phyloP scores from a whole-genome alignment of 2,329 filamentous ascomycete genomes.

The Hortaea werneckii region DNA sequence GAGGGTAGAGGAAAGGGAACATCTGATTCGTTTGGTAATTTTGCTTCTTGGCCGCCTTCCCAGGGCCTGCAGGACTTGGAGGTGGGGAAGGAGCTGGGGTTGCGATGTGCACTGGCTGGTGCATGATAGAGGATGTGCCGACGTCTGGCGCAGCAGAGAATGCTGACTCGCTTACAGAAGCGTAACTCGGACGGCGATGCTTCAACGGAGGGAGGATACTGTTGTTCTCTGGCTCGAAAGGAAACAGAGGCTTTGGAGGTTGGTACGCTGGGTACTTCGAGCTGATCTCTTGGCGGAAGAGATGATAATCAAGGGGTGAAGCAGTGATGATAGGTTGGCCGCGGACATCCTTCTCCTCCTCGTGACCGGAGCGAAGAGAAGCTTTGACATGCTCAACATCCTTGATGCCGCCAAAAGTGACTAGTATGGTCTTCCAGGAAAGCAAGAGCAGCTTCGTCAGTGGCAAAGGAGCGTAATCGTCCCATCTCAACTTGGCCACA shows the following conservation, averaged over 20 bases:
- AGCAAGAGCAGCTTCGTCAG: conserved; percentile 50
- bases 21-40: conserved; percentile 99
- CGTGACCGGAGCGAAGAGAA: conserved; percentile 50
- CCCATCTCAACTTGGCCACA: conserved; percentile 44
- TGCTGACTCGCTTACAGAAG: conserved; percentile 22
- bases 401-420: conserved; percentile 70
- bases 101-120: conserved; percentile 97
- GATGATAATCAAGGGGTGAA: conserved; percentile 89
- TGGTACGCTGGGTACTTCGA: conserved; percentile 97
- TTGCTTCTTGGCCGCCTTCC: conserved; percentile 94
- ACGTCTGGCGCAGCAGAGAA: conserved; percentile 39
- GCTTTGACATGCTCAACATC: conserved; percentile 66
- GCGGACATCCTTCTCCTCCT: conserved; percentile 47
- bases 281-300: conserved; percentile 91
- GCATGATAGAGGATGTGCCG: conserved; percentile 61
- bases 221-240: conserved; percentile 80
- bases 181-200: conserved; percentile 49
- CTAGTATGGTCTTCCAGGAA: conserved; percentile 82
- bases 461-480: conserved; percentile 50
- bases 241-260: conserved; percentile 71
- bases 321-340: conserved; percentile 77
- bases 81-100: conserved; percentile 93
- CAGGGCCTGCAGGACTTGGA: conserved; percentile 71
- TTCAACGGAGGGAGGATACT: conserved; percentile 79
- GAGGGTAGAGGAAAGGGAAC: conserved; percentile 95